A percentile compares a stretch with the other conserved stretches of the same genome.
phyloP scores from a whole-genome alignment of 225 moss, liverwort and hornwort species.

The Pseudoscleropodium purum region DNA sequence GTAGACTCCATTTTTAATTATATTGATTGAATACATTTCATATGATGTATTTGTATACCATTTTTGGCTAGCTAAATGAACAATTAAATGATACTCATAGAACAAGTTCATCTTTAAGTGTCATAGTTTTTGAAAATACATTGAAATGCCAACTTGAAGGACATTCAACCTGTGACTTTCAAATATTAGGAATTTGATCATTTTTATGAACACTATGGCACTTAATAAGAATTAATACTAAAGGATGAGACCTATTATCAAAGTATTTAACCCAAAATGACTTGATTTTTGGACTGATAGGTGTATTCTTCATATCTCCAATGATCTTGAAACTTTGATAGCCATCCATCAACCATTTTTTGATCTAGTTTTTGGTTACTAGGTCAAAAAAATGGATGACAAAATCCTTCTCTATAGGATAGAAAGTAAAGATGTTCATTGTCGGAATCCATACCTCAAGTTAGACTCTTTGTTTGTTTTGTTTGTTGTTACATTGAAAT shows the following conservation, averaged over 20 bases:
- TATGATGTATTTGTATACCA: not conserved
- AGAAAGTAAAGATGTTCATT: too few relatives aligned
- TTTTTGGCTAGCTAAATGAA: not conserved
- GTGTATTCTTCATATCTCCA: not conserved
- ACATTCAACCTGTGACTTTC: not conserved
- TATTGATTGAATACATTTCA: too few relatives aligned
- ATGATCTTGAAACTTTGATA: not conserved
- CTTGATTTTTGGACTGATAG: rapidly evolving
- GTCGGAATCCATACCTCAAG: too few relatives aligned
- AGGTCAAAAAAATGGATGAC: not conserved
- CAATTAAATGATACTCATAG: not conserved
- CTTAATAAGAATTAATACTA: rapidly evolving
- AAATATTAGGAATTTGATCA: not conserved
- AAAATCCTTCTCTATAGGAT: too few relatives aligned
- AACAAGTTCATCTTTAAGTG: not conserved
- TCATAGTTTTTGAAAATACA: not conserved
- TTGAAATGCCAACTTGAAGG: too few relatives aligned
- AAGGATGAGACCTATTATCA: rapidly evolving
- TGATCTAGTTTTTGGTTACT: too few relatives aligned
- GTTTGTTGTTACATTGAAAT: too few relatives aligned
- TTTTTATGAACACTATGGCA: rapidly evolving
- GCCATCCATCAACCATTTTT: not conserved
- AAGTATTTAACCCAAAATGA: not conserved
- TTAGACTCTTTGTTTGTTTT: too few relatives aligned
- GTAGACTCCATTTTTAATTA: not conserved